Evolutionary conservation across 257 asterid species (phyloP), one percentile per base, ranked within the genome.

Genomic region (Jasminum sambac): DNA sequence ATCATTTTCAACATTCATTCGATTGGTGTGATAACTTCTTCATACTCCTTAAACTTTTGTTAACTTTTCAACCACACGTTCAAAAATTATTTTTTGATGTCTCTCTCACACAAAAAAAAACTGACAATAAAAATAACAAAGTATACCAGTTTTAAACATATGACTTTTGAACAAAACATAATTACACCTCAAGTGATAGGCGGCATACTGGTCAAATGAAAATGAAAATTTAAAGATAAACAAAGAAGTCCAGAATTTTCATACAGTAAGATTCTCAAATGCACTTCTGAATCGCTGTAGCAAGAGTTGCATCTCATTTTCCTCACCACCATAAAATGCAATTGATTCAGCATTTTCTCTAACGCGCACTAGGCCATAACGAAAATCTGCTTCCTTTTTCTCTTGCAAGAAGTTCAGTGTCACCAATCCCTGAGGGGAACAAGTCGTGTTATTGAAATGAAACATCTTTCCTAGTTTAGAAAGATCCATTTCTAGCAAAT

Each of bases 261-360:
- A 30, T 88, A 92, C 98, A 62, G 87, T 87, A 59, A 90, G 87
- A 74, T 92, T 92, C 64, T 92, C 98, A 79, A 88, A 90, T 63
- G 98, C 98, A 4, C 93, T 87, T 72, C 85, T 82, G 90, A 92
- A 92, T 24, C 95, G 84, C 75, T 79, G 86, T 78, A 92, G 76
- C 68, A 92, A 82, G 30, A 90, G 84, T 75, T 88, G 97, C 82
- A 81, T 87, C 87, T 92, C 98, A 74, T 92, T 92, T 77, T 78
- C 85, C 83, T 92, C 98, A 23, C 98, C 97, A 63, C 94, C 96
- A 69, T 92, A 92, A 80, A 92, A 92, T 44, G 98, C 98, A 79
- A 92, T 92, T 72, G 98, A 88, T 77, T 92, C 98, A 41, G 98
- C 98, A 81, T 92, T 92, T 82, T 92, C 98, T 74, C 98, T 78